Conservation (phyloP, 495 filamentous ascomycete species). For the Pyrenula aspistea region DNA sequence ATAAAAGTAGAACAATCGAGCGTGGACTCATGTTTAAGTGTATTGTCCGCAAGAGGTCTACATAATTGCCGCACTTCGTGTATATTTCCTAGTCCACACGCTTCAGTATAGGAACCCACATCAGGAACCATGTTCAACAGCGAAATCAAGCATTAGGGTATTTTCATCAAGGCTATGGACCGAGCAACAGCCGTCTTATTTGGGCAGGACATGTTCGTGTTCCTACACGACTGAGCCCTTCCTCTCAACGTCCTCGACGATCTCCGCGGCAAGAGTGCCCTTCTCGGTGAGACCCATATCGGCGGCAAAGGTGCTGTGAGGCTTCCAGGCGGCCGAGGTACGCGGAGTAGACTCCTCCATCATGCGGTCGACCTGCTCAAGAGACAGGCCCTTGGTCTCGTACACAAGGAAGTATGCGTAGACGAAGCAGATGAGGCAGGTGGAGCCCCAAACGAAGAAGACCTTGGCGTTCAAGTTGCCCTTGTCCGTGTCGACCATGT, state of each 20-base stretch:
- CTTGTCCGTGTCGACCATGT: constrained; percentile 54
- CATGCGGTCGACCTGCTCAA: constrained; percentile 86
- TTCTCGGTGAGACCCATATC: constrained; percentile 46
- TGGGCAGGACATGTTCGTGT: no score
- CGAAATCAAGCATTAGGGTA: no score
- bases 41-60: no score
- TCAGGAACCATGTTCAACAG: no score
- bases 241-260: constrained; percentile 18
- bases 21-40: no score
- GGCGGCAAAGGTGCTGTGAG: constrained; percentile 56
- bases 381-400: constrained; percentile 78
- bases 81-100: no score
- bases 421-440: constrained; percentile 51
- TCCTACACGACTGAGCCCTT: constrained; percentile 11
- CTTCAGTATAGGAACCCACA: no score
- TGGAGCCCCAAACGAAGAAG: constrained; percentile 76
- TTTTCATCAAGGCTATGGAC: no score
- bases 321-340: constrained; percentile 65
- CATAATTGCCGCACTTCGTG: no score
- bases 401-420: constrained; percentile 75
- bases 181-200: no score
- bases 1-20: no score
- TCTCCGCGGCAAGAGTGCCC: constrained; percentile 16
- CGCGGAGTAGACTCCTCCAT: constrained; percentile 73
- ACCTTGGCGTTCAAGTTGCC: constrained; percentile 66